Percentiles rank a stretch among this genome's conserved stretches.
Conservation (phyloP, 345 rosid species). For the thale cress (Arabidopsis thaliana) region TAIR10.1 NC_003074.8:22166501-22167000, state of each 20-base stretch:
- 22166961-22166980: background rate
- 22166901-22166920: constrained; percentile 85
- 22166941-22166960: constrained; percentile 54
- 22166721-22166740: constrained; percentile 61
- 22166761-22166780: constrained; percentile 67
- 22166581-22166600: constrained; percentile 67
- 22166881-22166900: constrained; percentile 78
- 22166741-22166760: constrained; percentile 55
- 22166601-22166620: constrained; percentile 57
- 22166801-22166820: constrained; percentile 84
- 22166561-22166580: constrained; percentile 93
- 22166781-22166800: constrained; percentile 97
- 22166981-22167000: background rate
- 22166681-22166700: constrained; percentile 92
- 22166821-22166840: constrained; percentile 60
- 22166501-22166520: constrained; percentile 51
- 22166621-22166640: constrained; percentile 63
- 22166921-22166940: constrained; percentile 76
- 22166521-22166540: constrained; percentile 81
- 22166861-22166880: constrained; percentile 89
- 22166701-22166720: constrained; percentile 72
- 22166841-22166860: constrained; percentile 70
- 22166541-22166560: constrained; percentile 77
- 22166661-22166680: constrained; percentile 94
- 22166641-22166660: constrained; percentile 82